phyloP scores from a whole-genome alignment of 73 alveolate species.

The Blepharisma japonicum region DNA sequence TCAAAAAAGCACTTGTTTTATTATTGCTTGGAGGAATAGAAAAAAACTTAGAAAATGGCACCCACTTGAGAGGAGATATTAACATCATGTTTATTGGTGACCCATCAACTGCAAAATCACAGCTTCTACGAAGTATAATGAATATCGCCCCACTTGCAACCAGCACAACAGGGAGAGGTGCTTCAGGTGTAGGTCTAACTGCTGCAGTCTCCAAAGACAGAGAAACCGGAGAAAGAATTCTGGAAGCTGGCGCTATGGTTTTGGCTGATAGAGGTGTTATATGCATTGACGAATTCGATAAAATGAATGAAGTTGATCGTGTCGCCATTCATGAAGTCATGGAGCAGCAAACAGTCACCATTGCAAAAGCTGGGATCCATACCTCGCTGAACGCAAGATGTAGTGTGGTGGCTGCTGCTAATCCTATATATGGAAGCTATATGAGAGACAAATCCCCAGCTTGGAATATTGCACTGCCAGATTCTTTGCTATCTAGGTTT shows the following conservation, averaged over 20 bases:
- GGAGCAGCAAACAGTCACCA: slow-evolving; percentile 99
- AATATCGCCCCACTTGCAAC: slow-evolving; percentile 93
- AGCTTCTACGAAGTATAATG: slow-evolving; percentile 90
- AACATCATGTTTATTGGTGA: slow-evolving; percentile 98
- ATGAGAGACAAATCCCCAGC: slow-evolving; percentile 81
- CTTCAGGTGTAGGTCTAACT: slow-evolving; percentile 99
- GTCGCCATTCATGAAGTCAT: slow-evolving; percentile 99
- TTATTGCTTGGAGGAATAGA: slow-evolving; percentile 96
- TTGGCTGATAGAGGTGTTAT: slow-evolving; percentile 99
- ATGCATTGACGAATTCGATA: slow-evolving; percentile 99
- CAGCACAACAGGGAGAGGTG: slow-evolving; percentile 98
- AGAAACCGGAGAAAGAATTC: slow-evolving; percentile 93
- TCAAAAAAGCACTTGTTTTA: slow-evolving; percentile 91
- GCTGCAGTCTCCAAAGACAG: slow-evolving; percentile 98
- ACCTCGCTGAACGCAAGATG: slow-evolving; percentile 99
- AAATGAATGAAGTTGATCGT: slow-evolving; percentile 99
- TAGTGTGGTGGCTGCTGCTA: slow-evolving; percentile 99
- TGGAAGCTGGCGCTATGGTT: slow-evolving; percentile 99
- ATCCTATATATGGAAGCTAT: slow-evolving; percentile 98
- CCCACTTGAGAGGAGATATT: slow-evolving; percentile 99
- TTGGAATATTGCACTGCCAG: slow-evolving; percentile 99
- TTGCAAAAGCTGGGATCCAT: slow-evolving; percentile 99
- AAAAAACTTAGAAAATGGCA: slow-evolving; percentile 84
- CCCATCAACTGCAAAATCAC: slow-evolving; percentile 99
- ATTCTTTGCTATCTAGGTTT: slow-evolving; percentile 96